Conservation (phyloP, 2,329 filamentous ascomycete genomes). For the Zymoseptoria pseudotritici region DNA sequence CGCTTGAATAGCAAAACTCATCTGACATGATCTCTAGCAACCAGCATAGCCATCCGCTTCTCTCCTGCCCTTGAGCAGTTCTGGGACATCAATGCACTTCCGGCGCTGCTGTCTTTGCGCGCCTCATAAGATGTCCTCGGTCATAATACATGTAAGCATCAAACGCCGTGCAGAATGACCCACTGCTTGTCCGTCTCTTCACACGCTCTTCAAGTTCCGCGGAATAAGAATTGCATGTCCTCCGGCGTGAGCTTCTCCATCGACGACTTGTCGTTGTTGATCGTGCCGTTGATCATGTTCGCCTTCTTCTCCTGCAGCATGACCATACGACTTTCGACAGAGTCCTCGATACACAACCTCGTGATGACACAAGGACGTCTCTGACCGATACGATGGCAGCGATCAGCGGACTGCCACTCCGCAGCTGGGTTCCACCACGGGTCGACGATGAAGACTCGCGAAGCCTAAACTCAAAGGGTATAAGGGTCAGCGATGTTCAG, state of each 20-base stretch:
- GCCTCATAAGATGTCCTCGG: not conserved
- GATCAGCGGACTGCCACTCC: constrained; percentile 94
- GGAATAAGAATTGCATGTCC: constrained; percentile 95
- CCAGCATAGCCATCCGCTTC: not conserved
- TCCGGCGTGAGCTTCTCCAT: constrained; percentile 86
- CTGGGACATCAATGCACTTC: not conserved
- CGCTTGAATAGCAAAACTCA: not conserved
- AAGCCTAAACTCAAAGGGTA: constrained; percentile 59
- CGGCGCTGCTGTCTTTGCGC: not conserved
- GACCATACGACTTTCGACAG: constrained; percentile 92
- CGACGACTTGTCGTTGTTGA: constrained; percentile 84
- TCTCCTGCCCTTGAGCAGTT: not conserved
- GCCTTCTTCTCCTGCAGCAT: constrained; percentile 97
- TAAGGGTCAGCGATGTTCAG: too few relatives aligned
- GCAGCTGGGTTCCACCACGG: constrained; percentile 99
- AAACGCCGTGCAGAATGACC: not conserved
- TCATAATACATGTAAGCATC: not conserved
- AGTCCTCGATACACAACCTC: constrained; percentile 91
- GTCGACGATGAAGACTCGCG: constrained; percentile 90
- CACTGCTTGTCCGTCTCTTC: not conserved
- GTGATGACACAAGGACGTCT: constrained; percentile 90
- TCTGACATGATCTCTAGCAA: not conserved
- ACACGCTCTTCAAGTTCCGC: constrained; percentile 48
- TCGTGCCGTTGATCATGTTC: constrained; percentile 93
- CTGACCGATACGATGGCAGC: constrained; percentile 84